A percentile compares a stretch with the other conserved stretches of the same genome.
phyloP scores from a whole-genome alignment of 2,329 filamentous ascomycete genomes.

The Pestalotiopsis sp. region DNA sequence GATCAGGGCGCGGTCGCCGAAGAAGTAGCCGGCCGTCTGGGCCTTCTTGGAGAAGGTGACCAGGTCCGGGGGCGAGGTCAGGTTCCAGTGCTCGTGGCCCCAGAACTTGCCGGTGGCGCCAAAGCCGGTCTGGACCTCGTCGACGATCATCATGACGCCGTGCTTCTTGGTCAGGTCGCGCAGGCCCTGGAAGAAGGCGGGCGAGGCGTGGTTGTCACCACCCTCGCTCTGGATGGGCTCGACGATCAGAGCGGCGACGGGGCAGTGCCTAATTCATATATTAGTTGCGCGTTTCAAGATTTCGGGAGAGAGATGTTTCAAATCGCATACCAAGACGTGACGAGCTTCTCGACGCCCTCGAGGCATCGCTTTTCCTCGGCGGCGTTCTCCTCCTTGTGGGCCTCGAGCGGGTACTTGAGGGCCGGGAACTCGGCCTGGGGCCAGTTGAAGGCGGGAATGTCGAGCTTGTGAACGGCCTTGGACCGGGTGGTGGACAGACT shows the following conservation, averaged over 20 bases:
- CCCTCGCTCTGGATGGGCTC: constrained; percentile 94
- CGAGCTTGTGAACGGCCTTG: constrained; percentile 93
- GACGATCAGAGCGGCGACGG: constrained; percentile 79
- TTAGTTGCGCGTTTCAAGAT: neutral
- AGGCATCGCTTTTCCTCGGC: constrained; percentile 79
- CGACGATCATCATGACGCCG: constrained; percentile 83
- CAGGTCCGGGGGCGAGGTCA: constrained; percentile 81
- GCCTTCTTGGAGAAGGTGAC: constrained; percentile 96
- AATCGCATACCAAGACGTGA: constrained; percentile 43
- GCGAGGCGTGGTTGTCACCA: constrained; percentile 90
- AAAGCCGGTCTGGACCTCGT: constrained; percentile 86
- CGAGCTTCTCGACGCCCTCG: constrained; percentile 79
- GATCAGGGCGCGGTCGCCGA: constrained; percentile 74
- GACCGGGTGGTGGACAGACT: constrained; percentile 85
- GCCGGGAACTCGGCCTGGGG: constrained; percentile 84
- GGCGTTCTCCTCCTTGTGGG: constrained; percentile 78
- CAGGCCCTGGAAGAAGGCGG: constrained; percentile 83
- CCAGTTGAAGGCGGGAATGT: constrained; percentile 95
- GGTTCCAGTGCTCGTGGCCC: constrained; percentile 94
- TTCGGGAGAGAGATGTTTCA: neutral
- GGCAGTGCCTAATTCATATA: constrained; percentile 69
- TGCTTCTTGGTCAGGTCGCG: constrained; percentile 78
- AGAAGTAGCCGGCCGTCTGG: constrained; percentile 92
- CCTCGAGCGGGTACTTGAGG: constrained; percentile 84
- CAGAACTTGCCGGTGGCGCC: constrained; percentile 93